Base-by-base conservation (phyloP, 805 yeast species). In the Candida ipomoeae region DNA sequence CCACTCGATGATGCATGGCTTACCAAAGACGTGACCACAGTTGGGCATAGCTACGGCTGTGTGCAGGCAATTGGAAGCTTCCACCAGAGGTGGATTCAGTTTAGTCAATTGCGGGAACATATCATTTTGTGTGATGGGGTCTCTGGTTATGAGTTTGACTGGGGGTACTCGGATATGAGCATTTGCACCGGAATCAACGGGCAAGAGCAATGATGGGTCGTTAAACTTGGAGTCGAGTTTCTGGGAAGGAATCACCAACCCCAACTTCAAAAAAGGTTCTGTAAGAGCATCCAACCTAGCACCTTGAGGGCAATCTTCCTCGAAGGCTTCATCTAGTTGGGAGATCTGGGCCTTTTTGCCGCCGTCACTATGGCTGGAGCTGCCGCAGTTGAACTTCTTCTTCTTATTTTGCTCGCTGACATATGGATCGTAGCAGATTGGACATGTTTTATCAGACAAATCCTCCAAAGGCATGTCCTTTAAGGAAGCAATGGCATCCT, bases 351-450 rank as follows among this genome's bases (percentile, higher is more conserved):
- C 37, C 20, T 20, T 31, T 11, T 36, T 15, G 11, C 37, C 39
- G 10, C 35, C 35, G n/a, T 40, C 45, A 20, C 37, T 48, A 21
- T 48, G 55, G 23, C 41, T 34, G 21, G 51, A 49, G 41, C 44
- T 50, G 18, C 37, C 38, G 23, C 46, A 44, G 33, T 44, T 44
- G 26, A 44, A 44, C 41, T 50, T 52, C 47, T 42, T 36, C 41
- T 56, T 56, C 48, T 54, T 56, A 36, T 52, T 52, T 26, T 42
- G 43, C 15, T 32, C 47, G 13, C n/a, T 17, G 4, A 48, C 70
- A 48, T 68, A 71, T 6, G 61, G 47, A 17, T 73, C 77, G 53
- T 69, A 73, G 58, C 77, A 73, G 17, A 73, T 73, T 2, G 77
- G 74, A 51, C 77, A 73, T 6, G 64, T 67, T 23, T 53, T 55